Evolutionary conservation across 106 monocot species (phyloP).

Genomic region (Dendrobium officinale): DNA sequence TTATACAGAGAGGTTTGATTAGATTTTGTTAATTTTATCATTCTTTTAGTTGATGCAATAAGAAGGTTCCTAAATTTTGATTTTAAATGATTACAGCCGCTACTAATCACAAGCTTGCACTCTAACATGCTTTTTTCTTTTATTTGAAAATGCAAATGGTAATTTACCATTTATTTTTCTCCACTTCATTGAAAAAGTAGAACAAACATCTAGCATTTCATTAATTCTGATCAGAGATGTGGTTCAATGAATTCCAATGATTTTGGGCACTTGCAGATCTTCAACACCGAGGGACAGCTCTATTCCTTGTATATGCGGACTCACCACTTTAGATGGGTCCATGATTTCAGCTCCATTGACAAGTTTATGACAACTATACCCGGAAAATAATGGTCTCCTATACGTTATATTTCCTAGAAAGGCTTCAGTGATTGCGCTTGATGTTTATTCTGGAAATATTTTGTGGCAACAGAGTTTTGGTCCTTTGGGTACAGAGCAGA

Average conservation of each 20-base stretch:
- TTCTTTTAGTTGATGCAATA: background rate
- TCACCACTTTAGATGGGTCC: slow-evolving; percentile 82
- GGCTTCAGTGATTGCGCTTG: slow-evolving; percentile 52
- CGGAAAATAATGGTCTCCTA: slow-evolving; percentile 68
- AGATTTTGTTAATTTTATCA: background rate
- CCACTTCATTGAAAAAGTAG: background rate
- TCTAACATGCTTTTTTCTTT: background rate
- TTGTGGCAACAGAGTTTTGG: slow-evolving; percentile 61
- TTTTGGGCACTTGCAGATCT: slow-evolving; percentile 38
- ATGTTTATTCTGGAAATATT: slow-evolving; percentile 64
- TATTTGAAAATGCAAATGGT: background rate
- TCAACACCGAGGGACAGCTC: slow-evolving; percentile 70
- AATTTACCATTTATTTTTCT: background rate
- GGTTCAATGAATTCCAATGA: no score
- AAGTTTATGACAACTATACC: slow-evolving; percentile 40
- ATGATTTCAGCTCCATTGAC: slow-evolving; percentile 61
- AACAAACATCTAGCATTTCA: no score
- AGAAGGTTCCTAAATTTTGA: background rate
- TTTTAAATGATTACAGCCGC: background rate
- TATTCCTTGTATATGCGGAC: slow-evolving; percentile 68
- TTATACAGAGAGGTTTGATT: no score
- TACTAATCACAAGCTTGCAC: background rate
- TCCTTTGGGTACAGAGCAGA: slow-evolving; percentile 50
- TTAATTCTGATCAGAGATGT: no score
- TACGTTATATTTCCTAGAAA: slow-evolving; percentile 59